Base-by-base conservation (phyloP, 306 rosid species). In the Oemleria cerasiformis region DNA sequence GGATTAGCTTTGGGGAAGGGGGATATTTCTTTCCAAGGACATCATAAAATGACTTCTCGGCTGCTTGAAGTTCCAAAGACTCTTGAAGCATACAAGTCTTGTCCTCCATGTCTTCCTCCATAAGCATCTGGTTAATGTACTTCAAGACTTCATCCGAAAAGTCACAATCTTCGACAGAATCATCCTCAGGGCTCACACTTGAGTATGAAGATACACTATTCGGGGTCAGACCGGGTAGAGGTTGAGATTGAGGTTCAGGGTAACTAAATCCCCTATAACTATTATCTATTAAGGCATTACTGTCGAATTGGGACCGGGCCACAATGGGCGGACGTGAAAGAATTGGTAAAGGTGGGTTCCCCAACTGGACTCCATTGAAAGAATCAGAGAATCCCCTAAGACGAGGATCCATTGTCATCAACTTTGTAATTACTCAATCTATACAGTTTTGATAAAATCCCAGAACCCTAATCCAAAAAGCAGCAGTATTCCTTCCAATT, bases 91-190 rank as follows among this genome's bases (percentile, higher is more conserved):
- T 87, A 72, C 95, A 87, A 44, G 87, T 80, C 84, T 84, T 91
- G 51, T 89, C 99, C 75, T 91, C 99, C 86, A 89, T 75, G 70
- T 91, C 99, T 79, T 91, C 97, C 71, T 95, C 97, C 99, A 95
- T 95, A 19, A 95, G 99, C 71, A 91, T 95, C 84, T 89, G 95
- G 82, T 65, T 89, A 59, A 95, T 95, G 82, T 85, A 95, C 9
- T 74, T 73, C 85, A 95, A 86, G 80, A 89, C 84, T 4, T 82
- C 77, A 88, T 95, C 96, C 20, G 97, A 89, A 81, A 95, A 95
- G 54, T 95, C 99, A 73, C 92, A 95, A 6, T 91, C 96, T 77
- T 95, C 99, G 2, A 76, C 84, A 25, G 83, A 90, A 83, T 84
- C 89, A 9, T 87, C 97, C 75, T 83, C 97, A 0, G 71, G 87